Percentiles rank a stretch among this genome's conserved stretches.
These are phyloP conservation scores for Pseudogymnoascus sp. DNA, from an alignment of 2,329 filamentous ascomycete species.

Conservation along the genomic window DNA sequence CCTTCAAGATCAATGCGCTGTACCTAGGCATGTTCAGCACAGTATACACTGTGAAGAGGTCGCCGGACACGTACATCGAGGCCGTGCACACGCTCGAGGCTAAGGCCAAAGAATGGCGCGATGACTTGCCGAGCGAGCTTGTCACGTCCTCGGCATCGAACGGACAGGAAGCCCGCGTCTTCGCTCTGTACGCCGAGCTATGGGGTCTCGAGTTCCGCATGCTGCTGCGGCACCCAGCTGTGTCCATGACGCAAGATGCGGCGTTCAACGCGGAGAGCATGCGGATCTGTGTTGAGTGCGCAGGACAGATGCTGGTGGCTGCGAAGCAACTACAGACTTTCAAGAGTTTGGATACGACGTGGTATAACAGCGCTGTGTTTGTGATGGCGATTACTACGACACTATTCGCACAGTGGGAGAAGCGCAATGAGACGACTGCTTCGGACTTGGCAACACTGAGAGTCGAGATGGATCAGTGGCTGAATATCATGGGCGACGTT, in stretches of 20 bases:
- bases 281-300: constrained; percentile 58
- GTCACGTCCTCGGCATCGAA: constrained; percentile 35
- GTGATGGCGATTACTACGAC: constrained; percentile 66
- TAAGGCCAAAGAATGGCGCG: constrained; percentile 55
- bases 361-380: constrained; percentile 67
- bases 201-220: constrained; percentile 52
- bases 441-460: constrained; percentile 54
- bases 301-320: constrained; percentile 55
- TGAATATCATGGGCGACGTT: constrained; percentile 60
- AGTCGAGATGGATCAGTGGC: constrained; percentile 62
- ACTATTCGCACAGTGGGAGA: constrained; percentile 62
- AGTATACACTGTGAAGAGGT: constrained; percentile 63
- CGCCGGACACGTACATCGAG: constrained; percentile 54
- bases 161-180: constrained; percentile 39
- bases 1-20: constrained; percentile 57
- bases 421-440: constrained; percentile 50
- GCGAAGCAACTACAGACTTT: constrained; percentile 53
- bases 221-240: constrained; percentile 54
- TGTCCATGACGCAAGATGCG: constrained; percentile 47
- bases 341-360: constrained; percentile 68
- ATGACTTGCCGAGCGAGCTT: constrained; percentile 56
- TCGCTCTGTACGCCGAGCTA: constrained; percentile 47
- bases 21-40: constrained; percentile 68
- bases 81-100: constrained; percentile 59
- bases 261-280: constrained; percentile 54